These are phyloP conservation scores for Lichenothelia convexa DNA, from an alignment of 495 filamentous ascomycete species.

Conservation along the genomic window DNA sequence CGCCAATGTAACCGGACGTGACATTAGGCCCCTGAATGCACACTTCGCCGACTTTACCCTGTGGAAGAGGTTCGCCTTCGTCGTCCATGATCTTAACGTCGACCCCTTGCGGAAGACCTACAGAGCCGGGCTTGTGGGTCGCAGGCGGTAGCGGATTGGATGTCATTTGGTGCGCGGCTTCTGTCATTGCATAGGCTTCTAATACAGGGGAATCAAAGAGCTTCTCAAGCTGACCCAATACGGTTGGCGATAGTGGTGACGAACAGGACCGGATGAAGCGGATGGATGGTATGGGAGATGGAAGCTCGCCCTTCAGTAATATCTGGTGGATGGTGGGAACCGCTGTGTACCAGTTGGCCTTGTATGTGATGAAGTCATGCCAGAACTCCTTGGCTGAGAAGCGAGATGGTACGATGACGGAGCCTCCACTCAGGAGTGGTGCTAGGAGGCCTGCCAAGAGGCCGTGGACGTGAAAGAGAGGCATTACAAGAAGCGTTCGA, in stretches of 20 bases:
- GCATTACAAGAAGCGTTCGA: constrained; percentile 77
- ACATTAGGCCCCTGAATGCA: constrained; percentile 65
- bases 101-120: constrained; percentile 64
- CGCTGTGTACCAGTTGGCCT: constrained; percentile 79
- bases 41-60: constrained; percentile 56
- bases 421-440: constrained; percentile 51
- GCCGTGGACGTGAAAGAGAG: constrained; percentile 77
- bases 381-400: constrained; percentile 80
- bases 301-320: constrained; percentile 48
- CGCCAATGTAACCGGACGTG: constrained; percentile 63
- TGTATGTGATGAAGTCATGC: constrained; percentile 45
- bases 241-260: constrained; percentile 57
- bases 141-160: constrained; percentile 62
- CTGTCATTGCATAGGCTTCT: constrained; percentile 85
- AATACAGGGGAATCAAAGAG: constrained; percentile 60
- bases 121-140: constrained; percentile 57
- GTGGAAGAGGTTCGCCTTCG: constrained; percentile 38
- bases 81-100: constrained; percentile 58
- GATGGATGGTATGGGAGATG: constrained; percentile 47
- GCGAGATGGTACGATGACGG: constrained; percentile 49
- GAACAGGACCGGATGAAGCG: constrained; percentile 80
- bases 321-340: constrained; percentile 84
- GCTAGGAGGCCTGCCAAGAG: constrained; percentile 63
- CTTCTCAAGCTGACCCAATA: constrained; percentile 54
- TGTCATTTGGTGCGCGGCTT: constrained; percentile 79